Base-by-base conservation (phyloP, 345 rosid species). In the Excoecaria agallocha region DNA sequence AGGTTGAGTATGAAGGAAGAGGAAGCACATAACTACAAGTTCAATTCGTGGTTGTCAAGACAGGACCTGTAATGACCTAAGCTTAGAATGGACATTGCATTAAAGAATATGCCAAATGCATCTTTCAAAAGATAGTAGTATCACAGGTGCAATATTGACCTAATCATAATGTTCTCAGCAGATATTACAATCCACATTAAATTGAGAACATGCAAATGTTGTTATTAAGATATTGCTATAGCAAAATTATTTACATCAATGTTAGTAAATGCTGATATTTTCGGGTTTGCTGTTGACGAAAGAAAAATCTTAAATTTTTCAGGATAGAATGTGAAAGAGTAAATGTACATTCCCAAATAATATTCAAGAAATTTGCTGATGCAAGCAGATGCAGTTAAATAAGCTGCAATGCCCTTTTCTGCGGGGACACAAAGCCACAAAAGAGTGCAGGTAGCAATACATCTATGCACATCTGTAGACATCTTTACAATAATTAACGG, bases 121-220 rank as follows among this genome's bases (percentile, higher is more conserved):
- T 38, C 49, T 20, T 20, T 8, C 1, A 58, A 58, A 37, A 25
- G 59, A 55, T 59, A 37, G 39, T 19, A 67, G 48, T 22, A 37
- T 48, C 35, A 37, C 35, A 57, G 62, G 54, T n/a, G n/a, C n/a
- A 25, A 48, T 37, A 58, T 43, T 30, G 30, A 3, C 51, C 64
- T 73, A 66, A 46, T n/a, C 49, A 64, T 39, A 56, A 38, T 39
- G 22, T 17, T 58, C 9, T 37, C 49, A 51, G 16, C 68, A 25
- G 6, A 73, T n/a, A 19, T 69, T 62, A 72, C 38, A 52, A 67
- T 66, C 62, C 63, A 20, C 3, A 25, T 13, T 51, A 59, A 62
- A 58, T 10, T 58, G 54, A 59, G 25, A 13, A 25, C 8, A 22
- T 19, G 63, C 46, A 30, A 63, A 63, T 52, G 20, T 52, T 17